A percentile compares a stretch with the other conserved stretches of the same genome.
Conservation (phyloP, 257 asterid genomes). For the Plantago elongata region DNA sequence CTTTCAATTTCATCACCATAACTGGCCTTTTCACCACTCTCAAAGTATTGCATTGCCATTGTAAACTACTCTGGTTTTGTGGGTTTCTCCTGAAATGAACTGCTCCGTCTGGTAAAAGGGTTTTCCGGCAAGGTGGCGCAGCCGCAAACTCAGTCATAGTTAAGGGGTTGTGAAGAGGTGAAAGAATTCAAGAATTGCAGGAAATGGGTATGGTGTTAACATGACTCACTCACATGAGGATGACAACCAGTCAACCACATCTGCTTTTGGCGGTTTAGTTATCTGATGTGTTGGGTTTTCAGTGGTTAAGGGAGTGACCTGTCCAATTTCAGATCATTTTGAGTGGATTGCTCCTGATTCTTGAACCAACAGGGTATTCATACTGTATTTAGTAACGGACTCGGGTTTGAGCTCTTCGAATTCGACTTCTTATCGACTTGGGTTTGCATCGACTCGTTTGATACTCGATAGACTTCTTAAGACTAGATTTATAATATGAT, state of each 20-base stretch:
- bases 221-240: too few species aligned
- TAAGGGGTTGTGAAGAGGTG: background rate
- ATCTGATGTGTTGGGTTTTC: slow-evolving; percentile 18
- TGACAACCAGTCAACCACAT: slow-evolving; percentile 35
- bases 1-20: slow-evolving; percentile 20
- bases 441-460: too few species aligned
- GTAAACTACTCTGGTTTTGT: background rate
- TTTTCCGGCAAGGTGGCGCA: slow-evolving; percentile 32
- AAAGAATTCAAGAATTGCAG: slow-evolving; percentile 6
- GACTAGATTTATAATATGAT: too few species aligned
- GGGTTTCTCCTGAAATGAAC: slow-evolving; percentile 16
- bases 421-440: too few species aligned
- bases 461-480: too few species aligned
- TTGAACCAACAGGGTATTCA: too few species aligned
- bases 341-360: too few species aligned
- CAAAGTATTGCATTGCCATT: slow-evolving; percentile 29
- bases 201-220: slow-evolving; percentile 3
- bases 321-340: background rate
- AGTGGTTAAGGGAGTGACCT: slow-evolving; percentile 20
- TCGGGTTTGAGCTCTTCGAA: too few species aligned
- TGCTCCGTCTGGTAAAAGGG: slow-evolving; percentile 21
- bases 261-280: slow-evolving; percentile 12
- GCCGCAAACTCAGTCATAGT: slow-evolving; percentile 32
- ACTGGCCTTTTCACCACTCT: slow-evolving; percentile 12
- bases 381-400: too few species aligned